phyloP scores from a whole-genome alignment of 495 filamentous ascomycete species.

The Filosporella fistucella region DNA sequence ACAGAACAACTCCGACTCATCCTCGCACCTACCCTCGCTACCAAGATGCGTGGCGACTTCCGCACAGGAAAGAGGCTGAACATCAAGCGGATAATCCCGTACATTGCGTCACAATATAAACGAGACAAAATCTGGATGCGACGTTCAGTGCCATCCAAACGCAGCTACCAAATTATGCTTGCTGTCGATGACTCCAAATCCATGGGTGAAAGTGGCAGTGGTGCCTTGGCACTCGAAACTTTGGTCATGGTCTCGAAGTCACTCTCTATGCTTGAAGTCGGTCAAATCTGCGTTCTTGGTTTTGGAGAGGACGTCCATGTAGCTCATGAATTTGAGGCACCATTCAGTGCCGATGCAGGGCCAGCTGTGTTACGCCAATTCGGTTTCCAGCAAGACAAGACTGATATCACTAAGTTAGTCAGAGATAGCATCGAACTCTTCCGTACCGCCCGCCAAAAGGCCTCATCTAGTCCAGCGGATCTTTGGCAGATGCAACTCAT shows the following conservation, averaged over 20 bases:
- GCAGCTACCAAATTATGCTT: conserved; percentile 93
- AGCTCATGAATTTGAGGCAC: conserved; percentile 81
- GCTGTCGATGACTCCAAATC: conserved; percentile 93
- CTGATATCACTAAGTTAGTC: conserved; percentile 77
- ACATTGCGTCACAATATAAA: conserved; percentile 96
- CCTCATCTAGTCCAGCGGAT: conserved; percentile 57
- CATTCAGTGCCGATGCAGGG: conserved; percentile 80
- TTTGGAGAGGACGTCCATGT: conserved; percentile 86
- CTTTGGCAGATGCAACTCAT: conserved; percentile 97
- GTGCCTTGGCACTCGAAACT: conserved; percentile 80
- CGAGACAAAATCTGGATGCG: conserved; percentile 99
- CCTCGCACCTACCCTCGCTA: conserved; percentile 87
- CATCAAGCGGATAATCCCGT: conserved; percentile 98
- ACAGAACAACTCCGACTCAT: conserved; percentile 95
- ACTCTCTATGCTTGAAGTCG: conserved; percentile 87
- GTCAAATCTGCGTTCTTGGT: conserved; percentile 81
- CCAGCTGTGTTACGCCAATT: conserved; percentile 78
- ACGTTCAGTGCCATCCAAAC: conserved; percentile 81
- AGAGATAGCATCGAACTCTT: conserved; percentile 75
- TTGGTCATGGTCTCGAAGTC: conserved; percentile 82
- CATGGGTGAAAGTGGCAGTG: conserved; percentile 73
- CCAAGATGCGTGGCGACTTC: conserved; percentile 95
- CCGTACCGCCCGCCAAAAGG: conserved; percentile 62
- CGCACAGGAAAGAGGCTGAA: conserved; percentile 97
- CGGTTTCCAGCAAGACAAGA: conserved; percentile 76